Evolutionary conservation across 108 stramenopile species (phyloP), one percentile per base, ranked within the genome.

Genomic region (Pseudonitzschia pungens): DNA sequence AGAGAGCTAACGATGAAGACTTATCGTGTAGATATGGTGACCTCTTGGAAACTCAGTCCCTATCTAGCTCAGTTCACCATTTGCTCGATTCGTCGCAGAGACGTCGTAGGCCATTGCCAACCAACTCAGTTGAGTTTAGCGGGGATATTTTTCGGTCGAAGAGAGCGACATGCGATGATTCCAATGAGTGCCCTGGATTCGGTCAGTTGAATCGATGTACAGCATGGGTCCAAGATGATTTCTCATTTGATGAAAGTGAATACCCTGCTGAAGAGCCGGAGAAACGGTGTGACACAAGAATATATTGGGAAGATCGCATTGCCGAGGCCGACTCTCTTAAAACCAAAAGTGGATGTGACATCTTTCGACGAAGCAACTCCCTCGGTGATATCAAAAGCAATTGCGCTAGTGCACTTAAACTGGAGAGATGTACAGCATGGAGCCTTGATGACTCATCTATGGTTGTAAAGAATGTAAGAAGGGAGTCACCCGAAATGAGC

Each of bases 141-240:
- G 69, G 36, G 11, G 48, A 60, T 27, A 69, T 76, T 44, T 76
- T 76, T 43, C 52, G 75, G 21, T 64, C 40, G 8, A 59, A 26
- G 8, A 59, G 21, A 51, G 22, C 14, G 2, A n/a, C 36, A 16
- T 18, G 52, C 4, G 58, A 36, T 8, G 10, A 14, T 16, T 26
- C 57, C 2, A 69, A 58, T 21, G n/a, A 69, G 27, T 69, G 16
- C 36, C 16, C 27, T n/a, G 41, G n/a, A 40, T 69, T 76, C 51
- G 42, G n/a, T 41, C 56, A 41, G 33, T 56, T 76, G 21, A 51
- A 68, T 33, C 68, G 75, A 22, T 69, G 75, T 52, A 76, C 64
- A n/a, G 75, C 75, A 12, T 76, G 68, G 68, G 69, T 67, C 21
- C 68, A 68, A 51, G 75, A 76, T 21, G 68, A 55, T 11, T 62